Conservation (phyloP, 495 filamentous ascomycete species). For the Penicillium coffeae region DNA sequence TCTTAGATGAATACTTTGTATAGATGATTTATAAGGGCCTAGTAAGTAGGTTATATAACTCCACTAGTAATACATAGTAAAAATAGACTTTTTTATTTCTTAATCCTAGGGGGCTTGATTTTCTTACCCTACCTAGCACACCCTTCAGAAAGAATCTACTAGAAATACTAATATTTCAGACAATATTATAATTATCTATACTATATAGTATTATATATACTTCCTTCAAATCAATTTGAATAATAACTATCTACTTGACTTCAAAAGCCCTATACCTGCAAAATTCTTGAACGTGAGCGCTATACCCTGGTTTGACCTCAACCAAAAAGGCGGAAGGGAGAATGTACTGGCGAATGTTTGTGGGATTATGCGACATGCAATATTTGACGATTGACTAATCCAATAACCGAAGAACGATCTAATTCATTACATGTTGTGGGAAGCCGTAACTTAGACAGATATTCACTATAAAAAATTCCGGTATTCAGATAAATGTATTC, state of each 20-base stretch:
- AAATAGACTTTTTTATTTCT: neutral
- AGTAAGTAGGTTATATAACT: slow-evolving; percentile 6
- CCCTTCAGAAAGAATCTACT: neutral
- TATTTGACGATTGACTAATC: neutral
- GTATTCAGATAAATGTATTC: too few relatives aligned
- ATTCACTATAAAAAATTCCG: too few relatives aligned
- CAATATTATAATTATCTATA: slow-evolving; percentile 15
- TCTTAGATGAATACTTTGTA: slow-evolving; percentile 13
- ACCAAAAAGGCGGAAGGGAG: slow-evolving; percentile 2
- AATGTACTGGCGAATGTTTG: slow-evolving; percentile 9
- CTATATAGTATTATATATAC: slow-evolving; percentile 18
- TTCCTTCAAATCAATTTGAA: slow-evolving; percentile 17
- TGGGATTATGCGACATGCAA: slow-evolving; percentile 12
- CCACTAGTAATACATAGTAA: neutral
- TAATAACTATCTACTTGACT: slow-evolving; percentile 10
- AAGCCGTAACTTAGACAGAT: too few relatives aligned
- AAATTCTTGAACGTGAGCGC: slow-evolving; percentile 10
- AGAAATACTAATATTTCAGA: slow-evolving; percentile 2
- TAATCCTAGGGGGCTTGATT: neutral
- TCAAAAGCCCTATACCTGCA: slow-evolving; percentile 1
- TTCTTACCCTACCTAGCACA: neutral
- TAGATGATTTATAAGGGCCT: slow-evolving; percentile 17
- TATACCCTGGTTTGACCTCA: slow-evolving; percentile 17
- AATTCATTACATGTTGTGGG: too few relatives aligned
- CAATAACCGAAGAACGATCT: too few relatives aligned